Percentiles rank a stretch among this genome's conserved stretches.
Evolutionary conservation across 2,329 filamentous ascomycete species (phyloP).

Genomic region (Trichoderma breve): DNA sequence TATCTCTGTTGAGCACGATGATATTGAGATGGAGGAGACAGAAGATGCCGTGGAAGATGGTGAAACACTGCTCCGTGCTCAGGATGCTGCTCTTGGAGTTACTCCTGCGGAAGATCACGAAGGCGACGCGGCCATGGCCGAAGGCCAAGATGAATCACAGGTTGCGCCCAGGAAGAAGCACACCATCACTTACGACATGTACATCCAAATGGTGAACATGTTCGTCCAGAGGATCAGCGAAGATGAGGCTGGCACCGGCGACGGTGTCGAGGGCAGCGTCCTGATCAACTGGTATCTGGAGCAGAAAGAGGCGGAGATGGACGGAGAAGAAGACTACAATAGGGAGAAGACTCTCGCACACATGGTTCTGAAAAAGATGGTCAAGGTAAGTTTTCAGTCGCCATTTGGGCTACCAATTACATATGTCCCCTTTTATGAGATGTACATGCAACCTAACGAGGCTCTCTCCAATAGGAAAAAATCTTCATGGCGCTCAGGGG

Average conservation of each 20-base stretch:
- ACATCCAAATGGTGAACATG: conserved; percentile 83
- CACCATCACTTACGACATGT: conserved; percentile 94
- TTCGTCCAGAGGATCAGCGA: conserved; percentile 81
- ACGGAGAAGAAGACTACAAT: conserved; percentile 77
- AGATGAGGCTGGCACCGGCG: conserved; percentile 71
- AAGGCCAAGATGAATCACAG: conserved; percentile 30
- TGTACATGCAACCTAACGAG: conserved; percentile 24
- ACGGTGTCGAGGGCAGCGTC: conserved; percentile 81
- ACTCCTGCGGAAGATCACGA: conserved; percentile 48
- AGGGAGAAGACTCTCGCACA: conserved; percentile 68
- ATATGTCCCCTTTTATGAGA: conserved; percentile 40
- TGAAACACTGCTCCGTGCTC: conserved; percentile 43
- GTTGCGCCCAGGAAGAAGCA: conserved; percentile 58
- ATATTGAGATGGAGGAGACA: conserved; percentile 87
- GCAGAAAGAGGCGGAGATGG: conserved; percentile 79
- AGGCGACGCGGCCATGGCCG: conserved; percentile 45
- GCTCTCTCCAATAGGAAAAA: conserved; percentile 68
- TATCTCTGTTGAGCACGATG: conserved; percentile 96
- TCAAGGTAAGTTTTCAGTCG: conserved; percentile 67
- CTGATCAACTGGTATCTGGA: conserved; percentile 89
- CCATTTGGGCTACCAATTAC: conserved; percentile 37
- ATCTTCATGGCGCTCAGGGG: conserved; percentile 79
- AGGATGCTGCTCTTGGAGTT: conserved; percentile 42
- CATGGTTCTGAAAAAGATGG: conserved; percentile 93
- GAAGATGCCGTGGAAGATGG: conserved; percentile 52